Evolutionary conservation across 1,284 basidiomycete genomes (phyloP).

Genomic region (Sphagnurus paluster): DNA sequence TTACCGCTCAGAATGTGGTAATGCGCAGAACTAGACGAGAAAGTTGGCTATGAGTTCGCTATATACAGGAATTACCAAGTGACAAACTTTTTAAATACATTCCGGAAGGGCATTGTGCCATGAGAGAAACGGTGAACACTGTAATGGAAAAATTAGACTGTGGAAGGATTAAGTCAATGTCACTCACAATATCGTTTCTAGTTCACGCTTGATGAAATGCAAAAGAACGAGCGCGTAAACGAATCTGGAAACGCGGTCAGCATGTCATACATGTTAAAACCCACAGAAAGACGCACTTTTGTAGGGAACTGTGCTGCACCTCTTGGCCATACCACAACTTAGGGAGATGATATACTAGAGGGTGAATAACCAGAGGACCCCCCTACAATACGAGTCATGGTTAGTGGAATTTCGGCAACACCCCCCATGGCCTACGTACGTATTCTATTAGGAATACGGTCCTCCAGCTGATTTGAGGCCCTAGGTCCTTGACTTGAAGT

Average conservation of each 20-base stretch:
- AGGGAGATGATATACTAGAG: constrained; percentile 79
- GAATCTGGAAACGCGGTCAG: constrained; percentile 48
- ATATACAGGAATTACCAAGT: not conserved
- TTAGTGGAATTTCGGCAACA: constrained; percentile 32
- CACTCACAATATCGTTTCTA: constrained; percentile 86
- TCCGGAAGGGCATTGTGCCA: constrained; percentile 88
- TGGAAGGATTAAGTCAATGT: not conserved
- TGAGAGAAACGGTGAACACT: constrained; percentile 94
- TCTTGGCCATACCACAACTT: constrained; percentile 65
- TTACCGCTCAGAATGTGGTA: constrained; percentile 84
- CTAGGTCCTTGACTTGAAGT: constrained; percentile 83
- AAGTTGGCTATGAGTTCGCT: not conserved
- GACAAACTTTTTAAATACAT: constrained; percentile 89
- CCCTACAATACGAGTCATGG: constrained; percentile 43
- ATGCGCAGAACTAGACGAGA: constrained; percentile 71
- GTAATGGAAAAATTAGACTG: not conserved
- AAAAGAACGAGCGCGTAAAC: constrained; percentile 78
- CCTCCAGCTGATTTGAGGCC: constrained; percentile 84
- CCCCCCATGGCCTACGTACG: constrained; percentile 48
- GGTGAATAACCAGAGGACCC: constrained; percentile 92
- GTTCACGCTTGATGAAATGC: constrained; percentile 92
- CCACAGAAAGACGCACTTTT: constrained; percentile 53
- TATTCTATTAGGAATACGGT: constrained; percentile 92
- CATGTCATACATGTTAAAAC: no score
- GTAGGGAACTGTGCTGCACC: constrained; percentile 75